phyloP scores from a whole-genome alignment of 163 green algal species.

The Prototheca stagnorum region DNA sequence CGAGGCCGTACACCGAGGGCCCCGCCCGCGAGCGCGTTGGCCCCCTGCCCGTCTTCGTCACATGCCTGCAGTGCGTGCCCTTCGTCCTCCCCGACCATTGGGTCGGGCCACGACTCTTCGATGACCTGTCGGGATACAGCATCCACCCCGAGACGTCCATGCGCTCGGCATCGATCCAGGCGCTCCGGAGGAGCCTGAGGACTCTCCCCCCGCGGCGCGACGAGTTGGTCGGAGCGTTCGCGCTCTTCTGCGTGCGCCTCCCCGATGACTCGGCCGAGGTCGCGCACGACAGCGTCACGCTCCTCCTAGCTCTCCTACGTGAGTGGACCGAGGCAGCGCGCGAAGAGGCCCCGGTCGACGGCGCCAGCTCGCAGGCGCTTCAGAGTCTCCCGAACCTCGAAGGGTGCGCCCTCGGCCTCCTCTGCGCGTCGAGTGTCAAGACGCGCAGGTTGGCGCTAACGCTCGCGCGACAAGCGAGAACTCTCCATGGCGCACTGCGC shows the following conservation, averaged over 20 bases:
- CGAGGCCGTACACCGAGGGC: constrained; percentile 1
- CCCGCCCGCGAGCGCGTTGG: constrained; percentile 5
- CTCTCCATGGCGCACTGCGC: not conserved
- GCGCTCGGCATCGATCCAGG: constrained; percentile 17
- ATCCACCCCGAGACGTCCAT: constrained; percentile 35
- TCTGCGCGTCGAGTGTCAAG: constrained; percentile 33
- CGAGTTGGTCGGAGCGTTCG: constrained; percentile 25
- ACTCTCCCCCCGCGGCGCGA: constrained; percentile 33
- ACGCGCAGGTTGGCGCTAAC: constrained; percentile 3
- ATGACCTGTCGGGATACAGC: constrained; percentile 38
- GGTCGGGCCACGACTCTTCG: constrained; percentile 11
- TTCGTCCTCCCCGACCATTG: constrained; percentile 44
- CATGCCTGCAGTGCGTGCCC: constrained; percentile 34
- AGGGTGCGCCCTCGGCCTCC: constrained; percentile 31
- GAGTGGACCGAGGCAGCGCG: constrained; percentile 21
- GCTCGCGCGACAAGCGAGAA: not conserved
- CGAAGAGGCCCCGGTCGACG: not conserved
- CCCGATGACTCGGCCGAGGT: constrained; percentile 45
- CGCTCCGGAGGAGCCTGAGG: constrained; percentile 30
- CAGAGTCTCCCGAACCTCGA: constrained; percentile 33
- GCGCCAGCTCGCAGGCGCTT: not conserved
- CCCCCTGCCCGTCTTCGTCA: constrained; percentile 27
- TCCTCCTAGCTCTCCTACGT: constrained; percentile 21
- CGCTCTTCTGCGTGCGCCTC: constrained; percentile 21
- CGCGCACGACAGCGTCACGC: not conserved